Evolutionary conservation across 805 yeast species (phyloP).

Genomic region (Zygotorulaspora chibaensis): DNA sequence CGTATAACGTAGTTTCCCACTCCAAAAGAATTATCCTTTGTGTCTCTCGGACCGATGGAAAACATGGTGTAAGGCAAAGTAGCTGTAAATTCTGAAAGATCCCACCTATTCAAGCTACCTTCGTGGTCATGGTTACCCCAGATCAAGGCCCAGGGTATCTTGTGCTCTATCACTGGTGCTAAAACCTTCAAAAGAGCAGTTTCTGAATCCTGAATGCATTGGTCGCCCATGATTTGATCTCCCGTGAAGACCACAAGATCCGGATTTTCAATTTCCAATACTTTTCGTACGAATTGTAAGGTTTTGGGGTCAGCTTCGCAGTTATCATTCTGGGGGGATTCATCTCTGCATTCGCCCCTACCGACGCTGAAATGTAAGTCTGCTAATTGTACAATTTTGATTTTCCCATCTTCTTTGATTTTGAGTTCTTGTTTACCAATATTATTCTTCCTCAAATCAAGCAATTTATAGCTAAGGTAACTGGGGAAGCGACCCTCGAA

Average conservation of each 20-base stretch:
- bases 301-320: constrained; percentile 84
- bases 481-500: constrained; percentile 11
- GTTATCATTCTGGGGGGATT: constrained; percentile 49
- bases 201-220: constrained; percentile 67
- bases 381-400: constrained; percentile 83
- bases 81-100: constrained; percentile 53
- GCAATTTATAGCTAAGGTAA: constrained; percentile 11
- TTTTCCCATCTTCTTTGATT: constrained; percentile 44
- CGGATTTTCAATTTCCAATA: constrained; percentile 73
- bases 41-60: constrained; percentile 54
- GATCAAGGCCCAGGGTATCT: constrained; percentile 78
- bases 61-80: constrained; percentile 67
- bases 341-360: constrained; percentile 73
- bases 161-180: constrained; percentile 58
- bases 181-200: constrained; percentile 77
- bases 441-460: constrained; percentile 5
- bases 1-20: constrained; percentile 72
- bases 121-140: constrained; percentile 96
- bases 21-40: constrained; percentile 51
- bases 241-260: constrained; percentile 86
- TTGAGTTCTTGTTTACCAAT: constrained; percentile 22
- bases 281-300: constrained; percentile 50
- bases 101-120: constrained; percentile 58
- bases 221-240: constrained; percentile 83
- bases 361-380: constrained; percentile 90